A percentile compares a stretch with the other conserved stretches of the same genome.
Evolutionary conservation across 2,329 filamentous ascomycete species (phyloP).

Genomic region (Leptodontidium sp.): DNA sequence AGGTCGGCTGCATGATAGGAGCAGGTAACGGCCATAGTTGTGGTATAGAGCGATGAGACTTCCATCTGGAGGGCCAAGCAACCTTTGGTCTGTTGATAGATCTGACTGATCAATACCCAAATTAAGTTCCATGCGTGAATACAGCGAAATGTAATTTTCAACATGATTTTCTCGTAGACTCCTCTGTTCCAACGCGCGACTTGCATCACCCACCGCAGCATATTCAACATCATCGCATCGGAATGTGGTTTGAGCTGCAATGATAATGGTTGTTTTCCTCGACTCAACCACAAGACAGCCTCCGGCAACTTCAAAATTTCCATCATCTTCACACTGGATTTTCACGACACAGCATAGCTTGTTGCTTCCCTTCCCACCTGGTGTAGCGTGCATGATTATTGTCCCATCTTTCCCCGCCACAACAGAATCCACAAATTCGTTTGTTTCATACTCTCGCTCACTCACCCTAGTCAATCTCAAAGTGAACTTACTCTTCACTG

Average conservation of each 20-base stretch:
- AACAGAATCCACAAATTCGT: conserved; percentile 53
- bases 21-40: conserved; percentile 51
- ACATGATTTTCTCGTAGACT: conserved; percentile 45
- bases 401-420: conserved; percentile 42
- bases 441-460: conserved; percentile 52
- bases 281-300: conserved; percentile 50
- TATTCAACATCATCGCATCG: conserved; percentile 44
- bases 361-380: conserved; percentile 48
- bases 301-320: conserved; percentile 43
- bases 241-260: conserved; percentile 52
- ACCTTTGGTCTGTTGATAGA: conserved; percentile 46
- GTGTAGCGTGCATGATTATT: conserved; percentile 51
- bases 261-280: conserved; percentile 47
- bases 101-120: conserved; percentile 40
- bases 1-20: conserved; percentile 48
- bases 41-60: conserved; percentile 46
- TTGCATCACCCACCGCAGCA: conserved; percentile 41
- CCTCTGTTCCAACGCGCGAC: conserved; percentile 32
- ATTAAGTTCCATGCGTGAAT: conserved; percentile 45
- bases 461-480: conserved; percentile 51
- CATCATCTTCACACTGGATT: conserved; percentile 41
- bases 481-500: conserved; percentile 30
- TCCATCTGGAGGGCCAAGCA: conserved; percentile 36
- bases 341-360: conserved; percentile 47
- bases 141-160: conserved; percentile 48